These are phyloP conservation scores for Plectranthus barbatus DNA, from an alignment of 257 asterid species.

Conservation along the genomic window DNA sequence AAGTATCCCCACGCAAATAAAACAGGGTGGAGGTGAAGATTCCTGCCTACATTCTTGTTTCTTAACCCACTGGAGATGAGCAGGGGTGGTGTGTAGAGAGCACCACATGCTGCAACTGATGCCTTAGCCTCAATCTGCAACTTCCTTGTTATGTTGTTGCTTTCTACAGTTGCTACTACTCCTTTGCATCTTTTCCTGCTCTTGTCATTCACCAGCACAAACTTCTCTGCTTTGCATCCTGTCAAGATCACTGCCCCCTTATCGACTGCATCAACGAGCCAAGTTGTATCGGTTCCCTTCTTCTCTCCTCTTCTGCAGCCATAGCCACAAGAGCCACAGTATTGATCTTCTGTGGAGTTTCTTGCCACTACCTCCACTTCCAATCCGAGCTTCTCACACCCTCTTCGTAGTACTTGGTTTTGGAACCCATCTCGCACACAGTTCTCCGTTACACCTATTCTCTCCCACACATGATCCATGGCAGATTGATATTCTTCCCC, in stretches of 20 bases:
- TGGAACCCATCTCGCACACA: conserved; percentile 44
- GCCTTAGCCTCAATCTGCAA: conserved; percentile 30
- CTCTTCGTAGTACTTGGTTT: conserved; percentile 37
- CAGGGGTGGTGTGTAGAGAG: conserved; percentile 50
- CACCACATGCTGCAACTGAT: conserved; percentile 49
- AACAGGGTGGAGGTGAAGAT: conserved; percentile 63
- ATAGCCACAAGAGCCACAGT: conserved; percentile 56
- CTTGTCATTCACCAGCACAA: conserved; percentile 21
- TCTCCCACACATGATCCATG: conserved; percentile 41
- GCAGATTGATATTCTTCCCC: conserved; percentile 38
- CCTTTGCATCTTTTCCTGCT: conserved; percentile 37
- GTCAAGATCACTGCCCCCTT: conserved; percentile 47
- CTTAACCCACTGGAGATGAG: conserved; percentile 40
- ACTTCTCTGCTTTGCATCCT: conserved; percentile 53
- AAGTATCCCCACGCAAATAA: conserved; percentile 57
- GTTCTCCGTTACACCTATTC: conserved; percentile 45
- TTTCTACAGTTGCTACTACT: conserved; percentile 30
- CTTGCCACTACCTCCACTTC: conserved; percentile 29
- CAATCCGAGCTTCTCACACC: conserved; percentile 48
- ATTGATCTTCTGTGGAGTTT: conserved; percentile 43
- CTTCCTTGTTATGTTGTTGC: conserved; percentile 18
- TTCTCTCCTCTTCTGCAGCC: conserved; percentile 60
- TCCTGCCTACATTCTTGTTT: conserved; percentile 41
- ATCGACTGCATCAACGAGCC: conserved; percentile 51
- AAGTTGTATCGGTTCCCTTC: conserved; percentile 49